Conservation (phyloP, 306 rosid genomes). For the Gleditsia sinensis region DNA sequence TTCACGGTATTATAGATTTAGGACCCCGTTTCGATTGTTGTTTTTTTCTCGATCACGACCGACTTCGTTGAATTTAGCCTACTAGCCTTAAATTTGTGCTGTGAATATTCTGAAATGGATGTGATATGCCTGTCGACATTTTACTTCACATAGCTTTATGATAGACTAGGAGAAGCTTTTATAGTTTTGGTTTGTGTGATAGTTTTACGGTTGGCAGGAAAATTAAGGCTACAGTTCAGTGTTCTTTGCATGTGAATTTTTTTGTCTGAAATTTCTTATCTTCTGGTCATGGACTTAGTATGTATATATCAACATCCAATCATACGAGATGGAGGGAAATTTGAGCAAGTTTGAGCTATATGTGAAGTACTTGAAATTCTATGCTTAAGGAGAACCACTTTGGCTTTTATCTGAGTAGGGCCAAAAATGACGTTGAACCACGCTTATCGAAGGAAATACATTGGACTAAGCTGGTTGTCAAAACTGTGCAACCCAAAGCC, state of each 20-base stretch:
- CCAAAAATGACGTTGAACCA: slow-evolving; percentile 7
- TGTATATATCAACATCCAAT: neutral
- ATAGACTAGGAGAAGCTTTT: neutral
- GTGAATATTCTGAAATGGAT: neutral
- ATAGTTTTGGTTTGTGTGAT: neutral
- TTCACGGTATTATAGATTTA: slow-evolving; percentile 57
- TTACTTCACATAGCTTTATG: neutral
- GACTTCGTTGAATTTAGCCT: neutral
- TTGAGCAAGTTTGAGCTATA: neutral
- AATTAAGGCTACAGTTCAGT: neutral
- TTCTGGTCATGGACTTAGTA: neutral
- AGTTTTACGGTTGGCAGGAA: neutral
- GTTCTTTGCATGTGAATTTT: neutral
- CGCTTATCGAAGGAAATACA: neutral
- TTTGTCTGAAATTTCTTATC: neutral
- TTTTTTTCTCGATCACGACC: neutral
- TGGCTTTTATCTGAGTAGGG: slow-evolving; percentile 16
- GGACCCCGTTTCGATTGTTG: neutral
- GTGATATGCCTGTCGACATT: neutral
- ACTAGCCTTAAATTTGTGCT: neutral
- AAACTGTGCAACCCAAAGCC: neutral
- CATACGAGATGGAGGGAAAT: neutral
- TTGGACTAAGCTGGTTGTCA: neutral
- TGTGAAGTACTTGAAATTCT: slow-evolving; percentile 8
- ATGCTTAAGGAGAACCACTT: neutral